A percentile compares a stretch with the other conserved stretches of the same genome.
phyloP scores from a whole-genome alignment of 2,329 filamentous ascomycete species.

The Diaporthe australafricana region DNA sequence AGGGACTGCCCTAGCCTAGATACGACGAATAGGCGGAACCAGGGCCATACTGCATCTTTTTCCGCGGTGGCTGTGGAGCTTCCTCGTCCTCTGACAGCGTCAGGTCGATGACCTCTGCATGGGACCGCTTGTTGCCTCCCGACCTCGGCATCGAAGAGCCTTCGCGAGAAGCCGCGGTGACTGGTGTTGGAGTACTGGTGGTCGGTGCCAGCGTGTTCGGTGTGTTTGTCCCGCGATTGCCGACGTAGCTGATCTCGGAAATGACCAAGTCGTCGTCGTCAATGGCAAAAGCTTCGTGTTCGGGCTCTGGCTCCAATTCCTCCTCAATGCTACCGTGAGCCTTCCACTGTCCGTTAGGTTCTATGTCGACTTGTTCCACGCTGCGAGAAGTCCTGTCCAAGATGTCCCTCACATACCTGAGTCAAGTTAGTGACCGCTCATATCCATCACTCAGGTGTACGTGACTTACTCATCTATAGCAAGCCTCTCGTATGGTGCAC shows the following conservation, averaged over 20 bases:
- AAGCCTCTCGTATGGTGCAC: slow-evolving; percentile 82
- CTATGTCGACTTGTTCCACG: slow-evolving; percentile 88
- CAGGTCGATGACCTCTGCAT: slow-evolving; percentile 68
- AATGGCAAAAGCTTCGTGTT: slow-evolving; percentile 43
- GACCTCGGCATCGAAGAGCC: slow-evolving; percentile 51
- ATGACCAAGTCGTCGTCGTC: slow-evolving; percentile 65
- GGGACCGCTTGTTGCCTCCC: slow-evolving; percentile 59
- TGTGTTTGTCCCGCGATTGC: slow-evolving; percentile 50
- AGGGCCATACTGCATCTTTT: slow-evolving; percentile 55
- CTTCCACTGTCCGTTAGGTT: slow-evolving; percentile 85
- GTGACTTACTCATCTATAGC: slow-evolving; percentile 84
- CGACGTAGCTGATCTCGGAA: slow-evolving; percentile 54
- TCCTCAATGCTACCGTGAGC: slow-evolving; percentile 50
- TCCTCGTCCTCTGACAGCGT: slow-evolving; percentile 67
- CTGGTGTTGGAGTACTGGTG: slow-evolving; percentile 41
- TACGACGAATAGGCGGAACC: slow-evolving; percentile 30
- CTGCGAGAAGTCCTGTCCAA: slow-evolving; percentile 76
- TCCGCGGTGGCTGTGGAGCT: slow-evolving; percentile 56
- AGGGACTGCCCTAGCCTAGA: background rate
- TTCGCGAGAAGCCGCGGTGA: slow-evolving; percentile 51
- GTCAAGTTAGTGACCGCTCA: slow-evolving; percentile 37
- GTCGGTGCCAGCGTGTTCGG: slow-evolving; percentile 47
- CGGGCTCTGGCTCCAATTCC: slow-evolving; percentile 43
- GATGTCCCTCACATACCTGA: slow-evolving; percentile 88
- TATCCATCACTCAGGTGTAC: background rate